phyloP scores from a whole-genome alignment of 495 filamentous ascomycete species.

The Lasiosphaeriaceae sp. region DNA sequence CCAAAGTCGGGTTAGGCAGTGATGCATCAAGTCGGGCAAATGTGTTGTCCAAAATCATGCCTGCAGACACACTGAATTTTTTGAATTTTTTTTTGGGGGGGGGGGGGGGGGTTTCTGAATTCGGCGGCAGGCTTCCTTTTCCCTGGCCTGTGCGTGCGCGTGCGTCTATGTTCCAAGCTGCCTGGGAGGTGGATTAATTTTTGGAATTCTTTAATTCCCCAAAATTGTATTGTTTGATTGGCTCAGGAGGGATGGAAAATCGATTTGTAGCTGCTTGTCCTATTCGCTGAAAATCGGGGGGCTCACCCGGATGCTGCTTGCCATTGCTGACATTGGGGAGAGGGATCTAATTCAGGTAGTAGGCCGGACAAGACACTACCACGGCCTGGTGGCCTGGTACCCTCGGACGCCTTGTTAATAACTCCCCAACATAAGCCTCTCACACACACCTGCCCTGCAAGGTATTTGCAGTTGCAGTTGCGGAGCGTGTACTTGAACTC shows the following conservation, averaged over 20 bases:
- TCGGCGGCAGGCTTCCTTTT: neutral
- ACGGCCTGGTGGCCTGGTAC: conserved; percentile 5
- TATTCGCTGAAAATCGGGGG: conserved; percentile 11
- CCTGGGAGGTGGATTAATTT: neutral
- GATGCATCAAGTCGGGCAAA: conserved; percentile 46
- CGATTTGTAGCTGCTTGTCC: neutral
- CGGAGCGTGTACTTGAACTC: neutral
- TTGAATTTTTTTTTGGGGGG: conserved; percentile 23
- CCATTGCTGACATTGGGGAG: conserved; percentile 2
- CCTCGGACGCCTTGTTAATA: conserved; percentile 7
- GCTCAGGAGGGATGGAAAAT: neutral
- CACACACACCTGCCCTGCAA: conserved; percentile 8
- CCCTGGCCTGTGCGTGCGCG: conserved; percentile 17
- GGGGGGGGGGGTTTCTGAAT: neutral
- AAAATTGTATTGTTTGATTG: conserved; percentile 13
- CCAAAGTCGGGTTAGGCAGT: conserved; percentile 49
- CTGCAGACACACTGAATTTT: conserved; percentile 14
- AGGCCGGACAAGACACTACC: conserved; percentile 4
- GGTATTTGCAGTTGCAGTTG: neutral
- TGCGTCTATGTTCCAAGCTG: too few relatives aligned
- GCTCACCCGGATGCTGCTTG: neutral
- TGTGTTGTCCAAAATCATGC: conserved; percentile 36
- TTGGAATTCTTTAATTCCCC: neutral
- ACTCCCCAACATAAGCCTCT: conserved; percentile 1
- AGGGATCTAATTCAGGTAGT: neutral